Conservation (phyloP, 139 green algal genomes). For the Ettlia oleoabundans region DNA sequence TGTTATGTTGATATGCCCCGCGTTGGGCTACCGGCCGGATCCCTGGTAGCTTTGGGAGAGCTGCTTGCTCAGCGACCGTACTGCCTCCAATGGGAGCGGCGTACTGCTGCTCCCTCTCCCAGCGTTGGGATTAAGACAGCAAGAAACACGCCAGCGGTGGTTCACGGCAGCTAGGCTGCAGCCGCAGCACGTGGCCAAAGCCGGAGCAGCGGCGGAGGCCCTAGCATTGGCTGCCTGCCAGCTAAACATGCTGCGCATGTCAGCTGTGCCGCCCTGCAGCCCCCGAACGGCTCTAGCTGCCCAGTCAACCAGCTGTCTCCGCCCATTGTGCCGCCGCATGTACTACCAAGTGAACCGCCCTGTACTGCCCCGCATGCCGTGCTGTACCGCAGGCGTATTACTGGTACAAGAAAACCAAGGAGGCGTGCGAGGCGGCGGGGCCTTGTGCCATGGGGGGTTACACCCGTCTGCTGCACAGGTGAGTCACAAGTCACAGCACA, state of each 20-base stretch:
- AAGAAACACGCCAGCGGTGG: too few species aligned
- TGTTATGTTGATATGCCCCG: too few species aligned
- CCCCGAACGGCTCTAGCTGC: neutral
- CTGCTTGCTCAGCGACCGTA: too few species aligned
- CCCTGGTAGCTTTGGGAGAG: too few species aligned
- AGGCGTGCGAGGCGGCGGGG: conserved; percentile 14
- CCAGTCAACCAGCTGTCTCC: neutral
- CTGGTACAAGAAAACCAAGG: conserved; percentile 58
- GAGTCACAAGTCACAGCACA: too few species aligned
- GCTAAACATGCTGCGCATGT: neutral
- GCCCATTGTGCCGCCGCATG: too few species aligned
- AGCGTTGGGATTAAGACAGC: too few species aligned
- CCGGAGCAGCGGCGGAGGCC: neutral
- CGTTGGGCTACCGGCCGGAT: too few species aligned
- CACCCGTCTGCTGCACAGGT: conserved; percentile 69
- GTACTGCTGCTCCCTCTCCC: too few species aligned
- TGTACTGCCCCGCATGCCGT: neutral
- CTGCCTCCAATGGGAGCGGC: too few species aligned
- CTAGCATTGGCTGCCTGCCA: neutral
- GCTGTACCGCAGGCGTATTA: conserved; percentile 59
- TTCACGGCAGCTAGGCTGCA: neutral
- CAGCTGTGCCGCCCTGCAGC: neutral
- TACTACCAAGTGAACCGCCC: too few species aligned
- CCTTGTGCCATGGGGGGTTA: conserved; percentile 77
- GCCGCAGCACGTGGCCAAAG: too few species aligned